A percentile compares a stretch with the other conserved stretches of the same genome.
These are phyloP conservation scores for Tuber brumale DNA, from an alignment of 495 filamentous ascomycete species.

Conservation along the genomic window DNA sequence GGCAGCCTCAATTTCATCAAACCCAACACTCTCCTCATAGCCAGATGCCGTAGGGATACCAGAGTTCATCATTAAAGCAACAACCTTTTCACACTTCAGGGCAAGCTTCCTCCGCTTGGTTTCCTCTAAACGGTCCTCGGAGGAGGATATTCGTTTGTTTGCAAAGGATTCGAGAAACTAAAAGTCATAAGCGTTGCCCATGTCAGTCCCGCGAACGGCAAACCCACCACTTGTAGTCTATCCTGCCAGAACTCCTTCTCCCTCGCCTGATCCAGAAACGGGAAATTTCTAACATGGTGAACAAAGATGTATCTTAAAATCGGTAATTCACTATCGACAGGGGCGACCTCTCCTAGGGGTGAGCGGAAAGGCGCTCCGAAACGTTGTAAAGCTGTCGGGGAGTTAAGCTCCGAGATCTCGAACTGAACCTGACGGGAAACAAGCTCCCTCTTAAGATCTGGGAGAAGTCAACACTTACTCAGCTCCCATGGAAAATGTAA, in stretches of 20 bases:
- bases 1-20: conserved; percentile 84
- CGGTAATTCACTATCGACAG: conserved; percentile 88
- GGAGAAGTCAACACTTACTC: conserved; percentile 39
- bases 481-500: conserved; percentile 10
- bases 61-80: conserved; percentile 99
- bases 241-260: conserved; percentile 99
- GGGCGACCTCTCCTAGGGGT: conserved; percentile 83
- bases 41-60: conserved; percentile 92
- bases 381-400: conserved; percentile 84
- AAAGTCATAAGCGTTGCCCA: neutral
- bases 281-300: conserved; percentile 94
- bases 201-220: neutral
- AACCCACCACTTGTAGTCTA: conserved; percentile 83
- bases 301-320: conserved; percentile 96
- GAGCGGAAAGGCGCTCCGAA: conserved; percentile 95
- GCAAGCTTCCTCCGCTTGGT: conserved; percentile 92
- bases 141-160: conserved; percentile 94
- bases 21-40: conserved; percentile 92
- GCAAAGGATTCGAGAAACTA: conserved; percentile 97
- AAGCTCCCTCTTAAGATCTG: conserved; percentile 94
- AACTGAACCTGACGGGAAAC: conserved; percentile 78
- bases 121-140: conserved; percentile 89
- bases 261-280: conserved; percentile 87
- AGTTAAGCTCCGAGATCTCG: conserved; percentile 87
- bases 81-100: conserved; percentile 83